These are phyloP conservation scores for Fomes fomentarius DNA, from an alignment of 1,284 basidiomycete species.

Conservation along the genomic window DNA sequence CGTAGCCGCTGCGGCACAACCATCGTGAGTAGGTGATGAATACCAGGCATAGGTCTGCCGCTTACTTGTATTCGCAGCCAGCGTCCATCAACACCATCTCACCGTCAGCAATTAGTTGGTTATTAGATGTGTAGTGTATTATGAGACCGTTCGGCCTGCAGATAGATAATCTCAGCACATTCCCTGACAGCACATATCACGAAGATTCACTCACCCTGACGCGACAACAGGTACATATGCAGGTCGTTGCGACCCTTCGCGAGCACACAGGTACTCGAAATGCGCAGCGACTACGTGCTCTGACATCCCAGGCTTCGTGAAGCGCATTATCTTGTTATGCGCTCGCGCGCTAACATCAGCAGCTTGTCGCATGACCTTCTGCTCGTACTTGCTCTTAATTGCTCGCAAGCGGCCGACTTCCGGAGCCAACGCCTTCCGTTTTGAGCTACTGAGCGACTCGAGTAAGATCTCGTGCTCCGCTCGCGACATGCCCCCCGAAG, in stretches of 20 bases:
- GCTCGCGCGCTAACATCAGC: slow-evolving; percentile 79
- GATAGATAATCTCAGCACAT: neutral
- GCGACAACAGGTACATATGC: slow-evolving; percentile 97
- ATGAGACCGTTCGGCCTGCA: slow-evolving; percentile 81
- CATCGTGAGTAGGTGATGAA: too few relatives aligned
- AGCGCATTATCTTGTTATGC: slow-evolving; percentile 87
- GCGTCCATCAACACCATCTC: slow-evolving; percentile 90
- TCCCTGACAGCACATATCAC: neutral
- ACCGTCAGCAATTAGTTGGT: slow-evolving; percentile 71
- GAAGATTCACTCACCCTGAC: slow-evolving; percentile 66
- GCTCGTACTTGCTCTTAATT: slow-evolving; percentile 75
- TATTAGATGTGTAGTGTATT: slow-evolving; percentile 92
- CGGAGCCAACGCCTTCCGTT: slow-evolving; percentile 55
- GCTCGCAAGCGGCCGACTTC: slow-evolving; percentile 65
- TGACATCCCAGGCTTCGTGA: slow-evolving; percentile 69
- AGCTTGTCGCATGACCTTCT: slow-evolving; percentile 70
- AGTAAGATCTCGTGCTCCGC: slow-evolving; percentile 56
- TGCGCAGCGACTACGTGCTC: slow-evolving; percentile 83
- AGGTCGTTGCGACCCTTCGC: slow-evolving; percentile 79
- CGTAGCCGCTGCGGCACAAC: slow-evolving; percentile 72
- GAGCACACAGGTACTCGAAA: slow-evolving; percentile 85
- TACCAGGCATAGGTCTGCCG: too few relatives aligned
- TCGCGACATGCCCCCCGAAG: slow-evolving; percentile 34
- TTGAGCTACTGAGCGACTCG: slow-evolving; percentile 51
- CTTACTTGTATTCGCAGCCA: slow-evolving; percentile 86